Conservation (phyloP, 2,329 filamentous ascomycete species). For the Fusarium vanettenii region DNA sequence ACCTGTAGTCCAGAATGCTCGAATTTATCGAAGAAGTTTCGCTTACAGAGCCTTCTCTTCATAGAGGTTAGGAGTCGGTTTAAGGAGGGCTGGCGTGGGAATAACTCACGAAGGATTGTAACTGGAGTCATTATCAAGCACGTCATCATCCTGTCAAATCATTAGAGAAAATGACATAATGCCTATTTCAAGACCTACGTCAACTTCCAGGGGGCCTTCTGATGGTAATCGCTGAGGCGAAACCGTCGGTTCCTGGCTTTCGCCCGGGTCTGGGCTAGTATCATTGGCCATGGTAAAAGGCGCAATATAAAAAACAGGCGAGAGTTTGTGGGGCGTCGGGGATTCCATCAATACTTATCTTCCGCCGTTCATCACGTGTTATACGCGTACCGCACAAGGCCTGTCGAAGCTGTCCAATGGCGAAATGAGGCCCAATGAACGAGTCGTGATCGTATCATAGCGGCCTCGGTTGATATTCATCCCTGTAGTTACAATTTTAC, state of each 20-base stretch:
- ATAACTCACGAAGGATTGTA: neutral
- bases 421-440: neutral
- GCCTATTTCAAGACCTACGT: neutral
- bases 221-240: neutral
- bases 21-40: neutral
- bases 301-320: neutral
- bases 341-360: neutral
- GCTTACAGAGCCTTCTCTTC: neutral
- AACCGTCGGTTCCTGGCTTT: neutral
- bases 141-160: neutral
- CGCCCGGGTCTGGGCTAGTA: neutral
- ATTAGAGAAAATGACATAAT: neutral
- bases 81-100: neutral
- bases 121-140: neutral
- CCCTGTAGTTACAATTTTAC: neutral
- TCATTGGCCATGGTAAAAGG: neutral
- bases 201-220: neutral
- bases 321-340: neutral
- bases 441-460: neutral
- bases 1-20: neutral
- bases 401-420: neutral
- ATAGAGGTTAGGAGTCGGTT: neutral
- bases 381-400: neutral
- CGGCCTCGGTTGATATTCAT: neutral
- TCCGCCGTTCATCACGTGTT: neutral